Base-by-base conservation (phyloP, 2,329 filamentous ascomycete genomes). In the Furcasterigmium sp. region DNA sequence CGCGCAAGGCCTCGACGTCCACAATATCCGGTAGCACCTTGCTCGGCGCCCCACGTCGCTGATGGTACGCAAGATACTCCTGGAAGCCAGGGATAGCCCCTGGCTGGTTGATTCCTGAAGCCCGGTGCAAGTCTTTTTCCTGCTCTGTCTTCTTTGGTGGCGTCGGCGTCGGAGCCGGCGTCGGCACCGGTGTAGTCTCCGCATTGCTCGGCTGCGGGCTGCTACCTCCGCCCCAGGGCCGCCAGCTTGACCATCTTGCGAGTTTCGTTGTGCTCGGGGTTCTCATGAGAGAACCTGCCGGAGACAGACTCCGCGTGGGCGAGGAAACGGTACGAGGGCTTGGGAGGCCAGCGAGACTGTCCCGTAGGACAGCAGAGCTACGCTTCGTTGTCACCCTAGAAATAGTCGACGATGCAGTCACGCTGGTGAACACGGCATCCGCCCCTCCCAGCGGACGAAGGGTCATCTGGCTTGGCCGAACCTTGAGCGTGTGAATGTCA, bases 401-500 rank as follows among this genome's bases (percentile, higher is more conserved):
- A 41, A 81, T 55, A n/a, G 74, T 81, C 4, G 80, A 77, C 21
- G 71, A 73, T 1, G 81, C 80, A 0, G 70, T 76, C 5, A 84
- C 69, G n/a, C 75, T 73, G 30, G 76, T 78, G 35, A 82, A 65
- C 19, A 80, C 67, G 3, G 76, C 77, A 28, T 76, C 78, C 30
- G 71, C 69, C 44, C 70, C 70, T 45, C 75, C 78, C 19, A 77
- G 65, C 25, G 71, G 69, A 40, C 74, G 59, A 48, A 80, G 56
- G 18, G 83, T 78, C 46, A 93, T 75, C 55, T 94, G 87, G 26
- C 85, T 87, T 0, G 88, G 87, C 4, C 86, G 79, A 2, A 76
- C 75, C 54, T 84, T 83, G 5, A 94, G 72, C 0, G 86, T 90
- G 60, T 95, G 90, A 39, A 95, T 94, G 58, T 96, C 91, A 60